A percentile compares a stretch with the other conserved stretches of the same genome.
Evolutionary conservation across 768 basidiomycete genomes (phyloP).

Genomic region (Omphalotus guepiniiformis): DNA sequence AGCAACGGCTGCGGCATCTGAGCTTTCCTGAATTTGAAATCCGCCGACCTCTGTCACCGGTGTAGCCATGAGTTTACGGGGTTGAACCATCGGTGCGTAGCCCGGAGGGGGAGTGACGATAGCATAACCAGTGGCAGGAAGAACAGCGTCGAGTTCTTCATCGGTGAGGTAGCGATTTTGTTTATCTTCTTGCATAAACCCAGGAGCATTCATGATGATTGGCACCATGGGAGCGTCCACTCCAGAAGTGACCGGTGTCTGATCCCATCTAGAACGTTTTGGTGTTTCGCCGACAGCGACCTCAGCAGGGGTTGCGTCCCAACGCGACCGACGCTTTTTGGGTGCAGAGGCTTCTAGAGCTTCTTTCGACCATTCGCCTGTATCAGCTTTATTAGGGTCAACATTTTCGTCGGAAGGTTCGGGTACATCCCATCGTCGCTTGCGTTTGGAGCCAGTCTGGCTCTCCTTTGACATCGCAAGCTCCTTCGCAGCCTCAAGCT

Average conservation of each 20-base stretch:
- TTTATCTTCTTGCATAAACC: slow-evolving; percentile 89
- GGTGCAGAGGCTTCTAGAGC: slow-evolving; percentile 69
- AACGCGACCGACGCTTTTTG: slow-evolving; percentile 91
- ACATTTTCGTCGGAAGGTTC: slow-evolving; percentile 62
- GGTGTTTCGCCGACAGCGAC: slow-evolving; percentile 58
- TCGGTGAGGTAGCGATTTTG: slow-evolving; percentile 95
- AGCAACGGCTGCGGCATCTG: slow-evolving; percentile 82
- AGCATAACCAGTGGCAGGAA: slow-evolving; percentile 82
- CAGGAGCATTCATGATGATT: slow-evolving; percentile 86
- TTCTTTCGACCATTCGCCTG: slow-evolving; percentile 73
- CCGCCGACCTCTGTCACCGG: slow-evolving; percentile 63
- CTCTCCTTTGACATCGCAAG: slow-evolving; percentile 24
- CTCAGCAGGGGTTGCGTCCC: slow-evolving; percentile 92
- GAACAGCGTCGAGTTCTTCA: slow-evolving; percentile 89
- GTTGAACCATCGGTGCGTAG: slow-evolving; percentile 75
- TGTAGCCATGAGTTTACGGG: slow-evolving; percentile 58
- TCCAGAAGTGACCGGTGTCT: slow-evolving; percentile 67
- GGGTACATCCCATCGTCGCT: slow-evolving; percentile 76
- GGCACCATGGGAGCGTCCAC: slow-evolving; percentile 65
- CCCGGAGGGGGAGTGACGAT: slow-evolving; percentile 94
- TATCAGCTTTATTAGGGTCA: slow-evolving; percentile 54
- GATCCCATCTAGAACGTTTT: slow-evolving; percentile 96
- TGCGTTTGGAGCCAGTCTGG: slow-evolving; percentile 55
- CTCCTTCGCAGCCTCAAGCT: slow-evolving; percentile 55
- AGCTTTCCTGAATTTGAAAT: slow-evolving; percentile 96